Evolutionary conservation across 2,329 filamentous ascomycete genomes (phyloP), one percentile per base, ranked within the genome.

Genomic region (Anthostomella pinea): DNA sequence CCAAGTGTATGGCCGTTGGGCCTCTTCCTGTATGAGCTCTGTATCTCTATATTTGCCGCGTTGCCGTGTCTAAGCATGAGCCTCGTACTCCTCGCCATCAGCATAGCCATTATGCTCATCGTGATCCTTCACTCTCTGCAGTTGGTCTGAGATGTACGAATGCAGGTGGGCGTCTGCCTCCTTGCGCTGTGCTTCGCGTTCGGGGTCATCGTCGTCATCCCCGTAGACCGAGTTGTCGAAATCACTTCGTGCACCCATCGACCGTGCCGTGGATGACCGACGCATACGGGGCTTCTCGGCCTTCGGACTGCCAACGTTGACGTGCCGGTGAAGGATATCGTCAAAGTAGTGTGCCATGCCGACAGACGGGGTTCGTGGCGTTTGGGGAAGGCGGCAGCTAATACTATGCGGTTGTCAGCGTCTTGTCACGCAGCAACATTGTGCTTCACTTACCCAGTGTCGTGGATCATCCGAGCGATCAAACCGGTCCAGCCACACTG

Each of bases 401-500:
- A 94, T 76, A 50, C 87, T 91, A 48, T 39, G 26, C 3, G 19
- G 11, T 33, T 27, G 60, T 79, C 64, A 80, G 72, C 6, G 27
- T 25, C 5, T 33, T 3, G 10, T 30, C 2, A 19, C 17, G 6
- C n/a, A 25, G 9, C 33, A 30, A 14, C 13, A 10, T 19, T 5
- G 37, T 19, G 13, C 14, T 24, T 8, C 27, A 67, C 83, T 70
- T 81, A 93, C 87, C 90, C 91, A 51, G 91, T 96, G 58, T 97
- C 93, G 54, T 97, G 91, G 42, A 97, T 97, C 79, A 97, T 86
- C 65, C 94, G 90, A 17, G 91, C 91, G 60, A 97, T 89, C 50
- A 97, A 66, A 16, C 91, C 91, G 23, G 91, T 96, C 91, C 93
- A 97, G 32, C 91, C 91, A 58, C 88, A 95, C 64, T 97, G 93